Evolutionary conservation across 805 yeast genomes (phyloP).

Genomic region (Barnettozyma pratensis): DNA sequence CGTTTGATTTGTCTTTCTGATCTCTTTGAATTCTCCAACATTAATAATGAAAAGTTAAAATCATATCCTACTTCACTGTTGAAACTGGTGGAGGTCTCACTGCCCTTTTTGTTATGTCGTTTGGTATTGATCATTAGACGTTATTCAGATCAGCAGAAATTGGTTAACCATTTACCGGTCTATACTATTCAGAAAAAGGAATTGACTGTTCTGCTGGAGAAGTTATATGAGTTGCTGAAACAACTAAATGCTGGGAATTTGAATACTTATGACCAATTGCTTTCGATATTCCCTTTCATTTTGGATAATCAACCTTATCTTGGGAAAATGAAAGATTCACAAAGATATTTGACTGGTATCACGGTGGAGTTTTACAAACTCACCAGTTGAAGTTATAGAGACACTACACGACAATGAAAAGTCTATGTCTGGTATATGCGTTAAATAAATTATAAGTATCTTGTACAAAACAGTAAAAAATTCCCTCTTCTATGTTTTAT

Average conservation of each 20-base stretch:
- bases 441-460: neutral
- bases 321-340: conserved; percentile 12
- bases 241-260: neutral
- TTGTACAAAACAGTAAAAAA: too few relatives aligned
- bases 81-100: conserved; percentile 25
- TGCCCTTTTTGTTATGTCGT: conserved; percentile 52
- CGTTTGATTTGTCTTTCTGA: conserved; percentile 54
- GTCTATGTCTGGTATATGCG: neutral
- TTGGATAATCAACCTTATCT: conserved; percentile 20
- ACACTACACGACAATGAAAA: neutral
- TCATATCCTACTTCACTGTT: neutral
- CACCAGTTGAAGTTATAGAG: conserved; percentile 9
- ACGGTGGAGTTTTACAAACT: conserved; percentile 22
- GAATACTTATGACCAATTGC: conserved; percentile 6
- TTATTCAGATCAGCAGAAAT: conserved; percentile 55
- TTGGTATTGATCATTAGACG: conserved; percentile 57
- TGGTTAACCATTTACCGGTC: conserved; percentile 60
- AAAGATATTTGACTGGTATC: conserved; percentile 15
- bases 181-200: conserved; percentile 64
- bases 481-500: too few relatives aligned
- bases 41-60: conserved; percentile 22
- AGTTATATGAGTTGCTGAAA: conserved; percentile 31
- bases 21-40: conserved; percentile 33
- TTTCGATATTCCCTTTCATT: conserved; percentile 20
- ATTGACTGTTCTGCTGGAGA: conserved; percentile 40